Evolutionary conservation across 208 protist genomes (phyloP), one percentile per base, ranked within the genome.

Genomic region (Herpetomonas samuelpessoai): DNA sequence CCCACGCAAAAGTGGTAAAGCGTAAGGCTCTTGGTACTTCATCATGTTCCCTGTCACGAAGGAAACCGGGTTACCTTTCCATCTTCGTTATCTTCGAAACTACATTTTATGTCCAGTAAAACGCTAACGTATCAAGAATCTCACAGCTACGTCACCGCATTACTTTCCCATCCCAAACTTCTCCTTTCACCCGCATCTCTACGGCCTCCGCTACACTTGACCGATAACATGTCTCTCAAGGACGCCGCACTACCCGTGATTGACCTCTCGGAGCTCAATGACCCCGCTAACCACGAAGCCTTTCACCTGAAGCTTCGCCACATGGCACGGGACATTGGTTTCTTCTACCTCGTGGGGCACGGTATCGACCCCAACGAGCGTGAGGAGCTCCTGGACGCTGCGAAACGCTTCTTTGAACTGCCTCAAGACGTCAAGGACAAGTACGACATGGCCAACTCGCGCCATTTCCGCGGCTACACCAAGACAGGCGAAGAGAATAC

Each of bases 261-360:
- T 28, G 51, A 65, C 59, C 59, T 65, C 48, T 6, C 59, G 2
- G 24, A 50, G 35, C 46, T 65, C 18, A 49, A 65, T 35, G 57
- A 65, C 22, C 35, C 45, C 35, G 50, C 16, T 24, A 65, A 47
- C 26, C 19, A 29, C 22, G 49, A 28, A 10, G 24, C 55, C n/a
- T 65, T 65, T 26, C 57, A 65, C 49, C 21, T 18, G 31, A 21
- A 65, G 49, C 59, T 65, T 1, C 35, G 59, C 2, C 49, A 65
- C 59, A 35, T 65, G 31, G 47, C 59, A 12, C 49, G 51, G 12
- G 59, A 65, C 24, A 54, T 65, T 44, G 59, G 59, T 38, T 65
- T 65, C 59, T 65, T 65, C 59, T 65, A 65, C 59, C 31, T 65
- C 2, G 25, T 65, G 25, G 49, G 49, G 24, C 59, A 65, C 31